Evolutionary conservation across 139 green algal species (phyloP).

Genomic region (Coelastrella sp.): DNA sequence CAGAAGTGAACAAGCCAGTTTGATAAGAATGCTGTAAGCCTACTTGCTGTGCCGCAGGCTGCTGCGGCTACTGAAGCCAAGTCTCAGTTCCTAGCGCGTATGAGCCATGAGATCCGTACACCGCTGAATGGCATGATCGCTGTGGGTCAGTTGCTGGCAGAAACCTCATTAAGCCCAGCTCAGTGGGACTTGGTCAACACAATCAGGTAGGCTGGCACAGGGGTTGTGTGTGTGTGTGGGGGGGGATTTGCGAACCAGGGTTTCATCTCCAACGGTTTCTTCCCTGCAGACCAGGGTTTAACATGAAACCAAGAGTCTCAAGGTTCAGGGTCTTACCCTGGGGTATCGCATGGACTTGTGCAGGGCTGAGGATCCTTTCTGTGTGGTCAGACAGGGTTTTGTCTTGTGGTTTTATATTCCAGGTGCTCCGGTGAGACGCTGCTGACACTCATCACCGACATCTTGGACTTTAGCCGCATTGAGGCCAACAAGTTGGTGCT

Average conservation of each 20-base stretch:
- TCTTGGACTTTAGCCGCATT: constrained; percentile 92
- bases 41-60: background rate
- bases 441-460: constrained; percentile 91
- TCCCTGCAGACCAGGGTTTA: too few species aligned
- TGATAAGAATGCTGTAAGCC: background rate
- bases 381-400: background rate
- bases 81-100: constrained; percentile 91
- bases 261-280: too few species aligned
- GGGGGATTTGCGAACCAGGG: too few species aligned
- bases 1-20: too few species aligned
- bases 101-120: constrained; percentile 96
- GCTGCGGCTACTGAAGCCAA: constrained; percentile 85
- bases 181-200: constrained; percentile 80
- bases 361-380: background rate
- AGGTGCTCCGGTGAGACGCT: constrained; percentile 85
- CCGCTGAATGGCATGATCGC: constrained; percentile 96
- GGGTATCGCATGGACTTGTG: too few species aligned
- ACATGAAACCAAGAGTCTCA: too few species aligned
- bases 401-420: background rate
- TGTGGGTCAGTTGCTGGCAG: constrained; percentile 87
- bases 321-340: too few species aligned
- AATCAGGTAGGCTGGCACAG: constrained; percentile 28
- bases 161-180: constrained; percentile 71
- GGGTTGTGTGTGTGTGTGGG: too few species aligned
- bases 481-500: constrained; percentile 89